Evolutionary conservation across 2,329 filamentous ascomycete genomes (phyloP), one percentile per base, ranked within the genome.

Genomic region (Metarhizium humberi): DNA sequence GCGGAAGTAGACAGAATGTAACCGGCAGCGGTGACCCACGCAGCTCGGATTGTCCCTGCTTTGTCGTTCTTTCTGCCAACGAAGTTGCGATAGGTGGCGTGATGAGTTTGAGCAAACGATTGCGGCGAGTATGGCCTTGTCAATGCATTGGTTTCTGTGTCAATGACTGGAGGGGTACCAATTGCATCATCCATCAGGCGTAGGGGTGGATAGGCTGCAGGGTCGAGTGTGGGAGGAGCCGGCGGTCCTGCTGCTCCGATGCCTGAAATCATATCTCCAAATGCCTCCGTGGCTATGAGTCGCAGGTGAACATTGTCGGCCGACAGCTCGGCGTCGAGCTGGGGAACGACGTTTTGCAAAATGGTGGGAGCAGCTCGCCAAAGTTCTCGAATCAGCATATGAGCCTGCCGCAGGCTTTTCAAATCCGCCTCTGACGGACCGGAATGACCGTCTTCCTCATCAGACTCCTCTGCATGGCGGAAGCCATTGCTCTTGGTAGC

Each of bases 211-310:
- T 95, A 96, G 34, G 87, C 86, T 25, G 87, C 81, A 13, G 92
- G 89, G 64, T 96, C 90, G 65, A 96, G 78, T 2, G 76, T 71
- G 10, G 87, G 81, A 6, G 83, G 73, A 14, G 87, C 82, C 16
- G 92, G 90, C 55, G 90, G 88, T 0, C 92, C 92, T 58, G 92
- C 90, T 58, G 92, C 89, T 51, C 92, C 92, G 67, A 97, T 95
- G 6, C 92, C 92, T 45, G 92, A 87, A 30, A 95, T 87, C 78
- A 99, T 92, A 66, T 97, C 92, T 53, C 95, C 94, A 43, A 99
- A 82, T 0, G 94, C 96, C 70, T 97, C 90, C 0, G 92, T 95
- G 2, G 92, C 92, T 56, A 99, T 79, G 57, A 90, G 80, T 53
- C 94, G 88, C 55, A 99, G 75, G 62, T 94, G 85, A 3, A 92